These are phyloP conservation scores for Paramecium sonneborni DNA, from an alignment of 73 alveolate species.

Conservation along the genomic window DNA sequence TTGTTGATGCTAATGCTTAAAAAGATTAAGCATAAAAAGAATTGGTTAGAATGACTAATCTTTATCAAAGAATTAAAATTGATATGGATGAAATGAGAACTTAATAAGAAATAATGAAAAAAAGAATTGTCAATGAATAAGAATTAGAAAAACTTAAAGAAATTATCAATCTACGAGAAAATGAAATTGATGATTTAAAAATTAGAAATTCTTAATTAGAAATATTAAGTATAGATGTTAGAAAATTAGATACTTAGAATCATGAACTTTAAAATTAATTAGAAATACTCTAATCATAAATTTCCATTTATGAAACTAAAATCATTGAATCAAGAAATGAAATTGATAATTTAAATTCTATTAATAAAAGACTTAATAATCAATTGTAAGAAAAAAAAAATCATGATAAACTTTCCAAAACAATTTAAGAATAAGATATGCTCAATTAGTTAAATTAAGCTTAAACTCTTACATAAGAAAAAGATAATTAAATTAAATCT, in stretches of 20 bases:
- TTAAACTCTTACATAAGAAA: neutral
- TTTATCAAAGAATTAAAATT: neutral
- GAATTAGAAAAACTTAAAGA: conserved; percentile 30
- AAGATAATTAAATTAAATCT: neutral
- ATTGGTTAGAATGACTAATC: neutral
- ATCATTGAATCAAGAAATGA: neutral
- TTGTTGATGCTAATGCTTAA: conserved; percentile 36
- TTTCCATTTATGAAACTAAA: neutral
- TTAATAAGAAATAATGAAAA: neutral
- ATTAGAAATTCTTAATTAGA: conserved; percentile 47
- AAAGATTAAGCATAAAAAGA: conserved; percentile 4
- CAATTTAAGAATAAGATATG: neutral
- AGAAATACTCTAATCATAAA: neutral
- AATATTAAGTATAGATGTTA: neutral
- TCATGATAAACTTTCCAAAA: neutral
- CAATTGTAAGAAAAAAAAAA: conserved; percentile 6
- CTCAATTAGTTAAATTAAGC: neutral
- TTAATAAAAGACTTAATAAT: neutral
- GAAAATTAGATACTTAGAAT: neutral
- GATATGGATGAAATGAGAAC: conserved; percentile 36
- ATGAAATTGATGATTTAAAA: conserved; percentile 51
- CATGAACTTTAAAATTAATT: conserved; percentile 13
- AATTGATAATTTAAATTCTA: neutral
- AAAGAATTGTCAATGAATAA: conserved; percentile 13
- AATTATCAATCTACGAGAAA: neutral